These are phyloP conservation scores for Wickerhamiella hasegawae DNA, from an alignment of 805 yeast species.

Conservation along the genomic window DNA sequence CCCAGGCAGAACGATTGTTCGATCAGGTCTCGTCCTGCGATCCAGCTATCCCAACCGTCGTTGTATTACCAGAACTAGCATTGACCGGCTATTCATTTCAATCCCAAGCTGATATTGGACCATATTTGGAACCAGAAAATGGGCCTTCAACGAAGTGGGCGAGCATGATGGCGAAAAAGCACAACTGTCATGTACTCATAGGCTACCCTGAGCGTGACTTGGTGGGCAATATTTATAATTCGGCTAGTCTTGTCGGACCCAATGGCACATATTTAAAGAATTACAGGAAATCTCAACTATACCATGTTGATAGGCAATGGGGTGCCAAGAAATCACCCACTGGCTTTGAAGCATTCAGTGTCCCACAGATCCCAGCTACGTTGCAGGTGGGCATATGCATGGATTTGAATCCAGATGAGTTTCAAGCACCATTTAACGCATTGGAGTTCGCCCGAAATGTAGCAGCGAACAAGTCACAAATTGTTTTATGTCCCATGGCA, in stretches of 20 bases:
- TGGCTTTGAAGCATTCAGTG: slow-evolving; percentile 1
- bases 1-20: slow-evolving; percentile 12
- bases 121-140: slow-evolving; percentile 36
- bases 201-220: slow-evolving; percentile 60
- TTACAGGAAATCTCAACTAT: slow-evolving; percentile 63
- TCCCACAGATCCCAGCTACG: slow-evolving; percentile 15
- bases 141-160: slow-evolving; percentile 47
- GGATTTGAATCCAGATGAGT: slow-evolving; percentile 83
- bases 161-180: slow-evolving; percentile 30
- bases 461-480: slow-evolving; percentile 29
- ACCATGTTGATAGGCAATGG: slow-evolving; percentile 61
- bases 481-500: slow-evolving; percentile 70
- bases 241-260: slow-evolving; percentile 50
- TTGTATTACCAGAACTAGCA: slow-evolving; percentile 72
- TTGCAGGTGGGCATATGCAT: slow-evolving; percentile 76
- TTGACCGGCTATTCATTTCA: slow-evolving; percentile 69
- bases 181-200: slow-evolving; percentile 49
- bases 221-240: slow-evolving; percentile 37
- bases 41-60: slow-evolving; percentile 17
- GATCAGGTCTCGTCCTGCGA: slow-evolving; percentile 7
- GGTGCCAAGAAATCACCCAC: slow-evolving; percentile 31
- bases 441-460: slow-evolving; percentile 57
- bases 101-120: slow-evolving; percentile 31
- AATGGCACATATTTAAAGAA: slow-evolving; percentile 42
- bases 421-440: slow-evolving; percentile 57